Base-by-base conservation (phyloP, 306 rosid genomes). In the Dryas alaskensis region DNA sequence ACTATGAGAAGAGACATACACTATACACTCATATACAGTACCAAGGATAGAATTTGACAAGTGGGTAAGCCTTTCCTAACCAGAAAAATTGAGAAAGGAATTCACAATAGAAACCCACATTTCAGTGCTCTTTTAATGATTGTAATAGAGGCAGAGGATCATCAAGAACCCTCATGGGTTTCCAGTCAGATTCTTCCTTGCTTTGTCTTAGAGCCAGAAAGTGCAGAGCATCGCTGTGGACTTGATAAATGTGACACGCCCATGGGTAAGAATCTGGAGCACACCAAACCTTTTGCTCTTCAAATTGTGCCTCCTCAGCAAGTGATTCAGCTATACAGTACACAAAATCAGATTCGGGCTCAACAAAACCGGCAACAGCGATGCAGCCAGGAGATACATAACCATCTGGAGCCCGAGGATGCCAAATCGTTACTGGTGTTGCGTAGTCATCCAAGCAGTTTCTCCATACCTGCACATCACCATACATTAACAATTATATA, bases 361-460 rank as follows among this genome's bases (percentile, higher is more conserved):
- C 95, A 53, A 37, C 64, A 65, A 87, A 82, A 65, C 79, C 78
- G 45, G 88, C 90, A 27, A 94, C 81, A 9, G 93, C 88, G 5
- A 94, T 81, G 78, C 97, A 94, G 73, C 99, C 99, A 4, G 83
- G 95, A 55, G 96, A 87, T 1, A 92, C 86, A 58, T 83, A 94
- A 73, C 99, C 99, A 70, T 92, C 95, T 22, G 99, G 99, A 49
- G 99, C 93, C 65, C 97, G 88, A 13, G 99, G 97, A 68, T 87
- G 84, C 99, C 97, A 94, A 73, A 94, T 89, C 4, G 99, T 89
- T 55, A 92, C 80, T 7, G 83, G 89, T 68, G 74, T 70, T 27
- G 84, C 58, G 69, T 88, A 94, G 77, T 94, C 99, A 69, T 94
- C 96, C 60, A 62, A 13, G 81, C 96, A 94, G 80, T 90, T 94